Evolutionary conservation across 1,284 basidiomycete species (phyloP).

Genomic region (Fistulina hepatica): DNA sequence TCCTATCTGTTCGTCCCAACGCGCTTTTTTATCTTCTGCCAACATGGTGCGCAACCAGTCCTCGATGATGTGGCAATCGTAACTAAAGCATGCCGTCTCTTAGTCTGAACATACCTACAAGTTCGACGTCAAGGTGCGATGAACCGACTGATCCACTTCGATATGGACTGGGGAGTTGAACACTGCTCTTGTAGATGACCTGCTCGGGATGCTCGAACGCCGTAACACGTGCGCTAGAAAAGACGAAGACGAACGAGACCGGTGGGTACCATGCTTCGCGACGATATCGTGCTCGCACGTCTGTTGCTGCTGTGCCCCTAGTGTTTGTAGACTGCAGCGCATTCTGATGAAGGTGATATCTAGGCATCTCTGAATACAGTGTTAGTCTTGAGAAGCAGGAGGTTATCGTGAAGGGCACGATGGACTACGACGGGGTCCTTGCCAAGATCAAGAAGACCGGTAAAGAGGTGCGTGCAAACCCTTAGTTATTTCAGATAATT

Average conservation of each 20-base stretch:
- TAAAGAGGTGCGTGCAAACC: background rate
- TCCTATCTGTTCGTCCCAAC: background rate
- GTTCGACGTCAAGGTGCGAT: constrained; percentile 45
- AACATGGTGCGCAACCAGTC: no score
- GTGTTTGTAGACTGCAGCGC: background rate
- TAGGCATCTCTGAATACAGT: constrained; percentile 46
- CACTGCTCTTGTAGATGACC: constrained; percentile 48
- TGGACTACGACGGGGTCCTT: constrained; percentile 55
- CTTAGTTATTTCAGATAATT: no score
- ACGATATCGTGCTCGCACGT: background rate
- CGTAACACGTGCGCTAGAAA: constrained; percentile 59
- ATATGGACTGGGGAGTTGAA: no score
- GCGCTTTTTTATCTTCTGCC: no score
- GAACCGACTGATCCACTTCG: background rate
- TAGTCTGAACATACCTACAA: constrained; percentile 38
- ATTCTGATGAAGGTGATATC: background rate
- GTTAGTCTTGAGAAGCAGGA: constrained; percentile 62
- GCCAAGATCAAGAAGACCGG: constrained; percentile 18
- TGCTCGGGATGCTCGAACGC: constrained; percentile 78
- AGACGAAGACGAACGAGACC: constrained; percentile 56
- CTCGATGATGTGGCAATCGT: constrained; percentile 7
- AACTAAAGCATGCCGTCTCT: background rate
- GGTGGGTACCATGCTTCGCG: no score
- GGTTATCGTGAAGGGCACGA: constrained; percentile 56
- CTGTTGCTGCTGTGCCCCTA: background rate